Base-by-base conservation (phyloP, 768 basidiomycete genomes). In the Mycena amicta region DNA sequence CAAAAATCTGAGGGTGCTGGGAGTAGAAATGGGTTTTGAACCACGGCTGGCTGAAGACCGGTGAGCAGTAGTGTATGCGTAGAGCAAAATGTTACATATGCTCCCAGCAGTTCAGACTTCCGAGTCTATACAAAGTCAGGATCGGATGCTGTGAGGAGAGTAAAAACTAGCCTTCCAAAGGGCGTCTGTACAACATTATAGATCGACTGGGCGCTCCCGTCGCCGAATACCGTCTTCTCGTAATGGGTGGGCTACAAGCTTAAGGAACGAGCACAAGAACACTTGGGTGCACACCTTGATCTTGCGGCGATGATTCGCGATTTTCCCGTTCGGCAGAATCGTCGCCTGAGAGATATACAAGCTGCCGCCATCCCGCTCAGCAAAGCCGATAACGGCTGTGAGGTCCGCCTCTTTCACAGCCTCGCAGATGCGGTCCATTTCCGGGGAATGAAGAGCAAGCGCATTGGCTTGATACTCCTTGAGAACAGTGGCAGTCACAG, bases 21-120 rank as follows among this genome's bases (percentile, higher is more conserved):
- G 71, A 66, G 59, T 71, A 72, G 53, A 71, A 70, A 31, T 72
- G 70, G 5, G 65, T 67, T 58, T 71, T 70, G 29, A 72, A 56
- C 66, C 67, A 68, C 3, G 71, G 71, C 68, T 71, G 71, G 71
- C 70, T 71, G 29, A 1, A 33, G 25, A 22, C 25, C n/a, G n/a
- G n/a, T n/a, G n/a, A n/a, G n/a, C n/a, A n/a, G n/a, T n/a, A n/a
- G n/a, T n/a, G n/a, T n/a, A n/a, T n/a, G n/a, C n/a, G n/a, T n/a
- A n/a, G n/a, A n/a, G n/a, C n/a, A n/a, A n/a, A n/a, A n/a, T n/a
- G n/a, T n/a, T n/a, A 70, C 52, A 72, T 70, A 40, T 70, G 68
- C 52, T 70, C 68, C 70, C 71, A 72, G 63, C 69, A 72, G 56
- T 72, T 72, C 27, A 72, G 54, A 47, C 61, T 64, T 5, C 71